Base-by-base conservation (phyloP, 1,284 basidiomycete genomes). In the Heterobasidion parviporum region DNA sequence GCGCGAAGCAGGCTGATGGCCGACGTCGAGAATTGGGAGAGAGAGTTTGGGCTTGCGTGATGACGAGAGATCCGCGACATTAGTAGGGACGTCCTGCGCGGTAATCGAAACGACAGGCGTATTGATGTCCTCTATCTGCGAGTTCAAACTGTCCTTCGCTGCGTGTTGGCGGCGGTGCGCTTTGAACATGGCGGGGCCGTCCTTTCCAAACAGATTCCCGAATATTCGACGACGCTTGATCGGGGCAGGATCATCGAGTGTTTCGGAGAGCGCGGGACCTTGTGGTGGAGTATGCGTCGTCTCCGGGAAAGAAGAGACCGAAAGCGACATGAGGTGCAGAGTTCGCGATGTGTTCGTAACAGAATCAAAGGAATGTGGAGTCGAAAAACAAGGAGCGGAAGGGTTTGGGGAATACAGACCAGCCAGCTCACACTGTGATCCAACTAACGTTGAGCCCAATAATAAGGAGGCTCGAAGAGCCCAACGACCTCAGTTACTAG, bases 291-390 rank as follows among this genome's bases (percentile, higher is more conserved):
- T 51, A 33, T 52, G n/a, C 10, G 52, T 55, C 14, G 53, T 35
- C 20, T 50, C 60, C 1, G 60, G 60, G 51, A 61, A 61, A 3
- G 60, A 61, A 18, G 59, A 61, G 57, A 61, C 60, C 15, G 59
- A 55, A 49, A 61, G 60, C 15, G 60, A 38, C 60, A 61, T 61
- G 38, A n/a, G 10, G 38, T 3, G 38, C 10, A n/a, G 38, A 41
- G 38, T 12, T 3, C 38, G 38, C 10, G 38, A 41, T 41, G 3
- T 5, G 26, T 26, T 26, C 26, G 38, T n/a, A 41, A n/a, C 38
- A 41, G 38, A n/a, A 41, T 12, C 38, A n/a, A 41, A 41, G n/a
- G 38, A 41, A n/a, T n/a, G 38, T n/a, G 38, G 38, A 12, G 38
- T 41, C n/a, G 38, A 41, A 41, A 10, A n/a, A 41, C 10, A 41